A percentile compares a stretch with the other conserved stretches of the same genome.
Evolutionary conservation across 1,284 basidiomycete species (phyloP).

Genomic region (Meira nashicola): DNA sequence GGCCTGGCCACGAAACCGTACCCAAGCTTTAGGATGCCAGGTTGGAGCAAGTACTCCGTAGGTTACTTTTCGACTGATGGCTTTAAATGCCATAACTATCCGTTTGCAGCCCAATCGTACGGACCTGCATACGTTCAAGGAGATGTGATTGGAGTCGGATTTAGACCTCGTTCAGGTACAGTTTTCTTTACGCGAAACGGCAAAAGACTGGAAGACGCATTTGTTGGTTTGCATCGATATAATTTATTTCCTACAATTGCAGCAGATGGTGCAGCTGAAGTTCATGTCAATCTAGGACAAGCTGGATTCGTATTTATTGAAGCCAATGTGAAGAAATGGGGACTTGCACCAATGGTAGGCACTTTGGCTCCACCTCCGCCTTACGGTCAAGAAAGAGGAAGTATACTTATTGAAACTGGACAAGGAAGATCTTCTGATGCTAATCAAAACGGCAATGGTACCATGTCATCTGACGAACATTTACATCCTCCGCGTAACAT

Average conservation of each 20-base stretch:
- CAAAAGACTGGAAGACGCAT: conserved; percentile 49
- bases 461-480: too few relatives aligned
- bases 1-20: conserved; percentile 52
- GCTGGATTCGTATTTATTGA: conserved; percentile 53
- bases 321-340: conserved; percentile 53
- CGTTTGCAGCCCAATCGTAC: conserved; percentile 81
- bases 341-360: conserved; percentile 51
- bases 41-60: conserved; percentile 81
- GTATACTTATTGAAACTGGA: conserved; percentile 48
- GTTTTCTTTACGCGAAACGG: conserved; percentile 53
- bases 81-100: conserved; percentile 95
- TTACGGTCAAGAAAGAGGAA: conserved; percentile 51
- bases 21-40: conserved; percentile 55
- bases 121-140: conserved; percentile 84
- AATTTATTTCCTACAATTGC: conserved; percentile 52
- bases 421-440: conserved; percentile 7
- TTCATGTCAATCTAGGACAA: conserved; percentile 52
- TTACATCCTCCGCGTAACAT: conserved; percentile 11
- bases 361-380: conserved; percentile 51
- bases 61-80: conserved; percentile 89
- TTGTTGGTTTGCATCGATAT: conserved; percentile 44
- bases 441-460: neutral
- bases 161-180: conserved; percentile 47
- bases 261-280: conserved; percentile 46
- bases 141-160: conserved; percentile 51